phyloP scores from a whole-genome alignment of 371 early-diverging fungal genomes.

The Mucor irregularis region DNA sequence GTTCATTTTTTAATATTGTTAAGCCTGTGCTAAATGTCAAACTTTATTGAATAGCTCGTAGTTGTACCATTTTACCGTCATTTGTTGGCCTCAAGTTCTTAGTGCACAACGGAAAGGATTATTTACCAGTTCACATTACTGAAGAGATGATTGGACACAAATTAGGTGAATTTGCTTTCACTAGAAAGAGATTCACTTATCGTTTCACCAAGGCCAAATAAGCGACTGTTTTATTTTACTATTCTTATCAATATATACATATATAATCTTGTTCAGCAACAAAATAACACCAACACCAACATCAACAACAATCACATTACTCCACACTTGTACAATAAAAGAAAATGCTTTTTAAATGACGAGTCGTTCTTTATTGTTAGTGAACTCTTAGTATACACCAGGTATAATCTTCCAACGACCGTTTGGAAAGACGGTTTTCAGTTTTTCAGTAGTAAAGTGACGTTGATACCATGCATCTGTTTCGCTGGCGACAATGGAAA shows the following conservation, averaged over 20 bases:
- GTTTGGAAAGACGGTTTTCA: conserved; percentile 27
- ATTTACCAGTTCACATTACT: conserved; percentile 81
- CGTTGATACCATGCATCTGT: conserved; percentile 63
- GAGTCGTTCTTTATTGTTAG: not conserved
- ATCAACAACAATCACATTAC: not conserved
- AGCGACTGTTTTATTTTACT: conserved; percentile 6
- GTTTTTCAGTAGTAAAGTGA: conserved; percentile 49
- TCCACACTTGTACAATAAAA: conserved; percentile 7
- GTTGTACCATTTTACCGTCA: conserved; percentile 90
- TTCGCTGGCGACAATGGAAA: conserved; percentile 64
- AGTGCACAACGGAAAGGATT: conserved; percentile 95
- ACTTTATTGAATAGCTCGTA: conserved; percentile 58
- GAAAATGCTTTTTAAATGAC: not conserved
- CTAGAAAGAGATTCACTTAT: conserved; percentile 88
- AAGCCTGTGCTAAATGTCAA: no score
- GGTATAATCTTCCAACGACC: conserved; percentile 48
- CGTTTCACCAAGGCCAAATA: conserved; percentile 87
- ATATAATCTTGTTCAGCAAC: no score
- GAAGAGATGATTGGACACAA: conserved; percentile 98
- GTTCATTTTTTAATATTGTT: no score
- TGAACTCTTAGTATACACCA: conserved; percentile 42
- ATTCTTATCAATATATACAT: not conserved
- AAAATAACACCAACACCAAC: not conserved
- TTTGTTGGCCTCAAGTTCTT: conserved; percentile 91
- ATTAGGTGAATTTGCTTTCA: conserved; percentile 93